Evolutionary conservation across 768 basidiomycete genomes (phyloP), one percentile per base, ranked within the genome.

Genomic region (Gelatoporia subvermispora): DNA sequence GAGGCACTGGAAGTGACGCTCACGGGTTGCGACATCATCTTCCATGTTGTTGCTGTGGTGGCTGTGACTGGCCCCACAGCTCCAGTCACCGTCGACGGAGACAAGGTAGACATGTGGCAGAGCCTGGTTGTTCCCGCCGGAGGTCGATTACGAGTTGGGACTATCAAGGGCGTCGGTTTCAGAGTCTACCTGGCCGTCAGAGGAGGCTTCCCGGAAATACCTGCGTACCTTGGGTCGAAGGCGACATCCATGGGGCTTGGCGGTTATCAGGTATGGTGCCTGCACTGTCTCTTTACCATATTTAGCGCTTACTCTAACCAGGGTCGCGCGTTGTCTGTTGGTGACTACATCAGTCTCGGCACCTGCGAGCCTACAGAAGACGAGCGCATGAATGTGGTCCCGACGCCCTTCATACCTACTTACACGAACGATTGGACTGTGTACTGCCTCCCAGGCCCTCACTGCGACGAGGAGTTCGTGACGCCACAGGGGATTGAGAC

Each of bases 201-300:
- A 31, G 84, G 82, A 2, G 84, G 84, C 0, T 76, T 87, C 51
- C 83, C 82, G 0, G 68, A 68, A 15, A 65, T 82, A 2, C 76
- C 80, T 28, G 4, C 48, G 4, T 85, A 82, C 57, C 67, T 85
- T 1, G 81, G 77, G 3, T 82, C 81, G 0, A 85, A 85, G 64
- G 78, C 81, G 4, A 82, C 84, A 18, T 81, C 78, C 1, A 72
- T 82, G 71, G 76, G 79, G 13, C 54, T 81, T 10, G 81, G 81
- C 37, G 79, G 81, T 2, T 81, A 78, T 58, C 81, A 81, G 62
- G 79, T 73, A 48, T 38, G 42, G 66, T 47, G 20, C 16, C 2
- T 10, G 2, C 13, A 8, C 49, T 16, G 34, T 23, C 34, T 41
- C 24, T 34, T 15, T n/a, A 20, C 4, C n/a, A 34, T 49, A n/a